A percentile compares a stretch with the other conserved stretches of the same genome.
These are phyloP conservation scores for Clitocybe nebularis DNA, from an alignment of 1,284 basidiomycete genomes.

Conservation along the genomic window DNA sequence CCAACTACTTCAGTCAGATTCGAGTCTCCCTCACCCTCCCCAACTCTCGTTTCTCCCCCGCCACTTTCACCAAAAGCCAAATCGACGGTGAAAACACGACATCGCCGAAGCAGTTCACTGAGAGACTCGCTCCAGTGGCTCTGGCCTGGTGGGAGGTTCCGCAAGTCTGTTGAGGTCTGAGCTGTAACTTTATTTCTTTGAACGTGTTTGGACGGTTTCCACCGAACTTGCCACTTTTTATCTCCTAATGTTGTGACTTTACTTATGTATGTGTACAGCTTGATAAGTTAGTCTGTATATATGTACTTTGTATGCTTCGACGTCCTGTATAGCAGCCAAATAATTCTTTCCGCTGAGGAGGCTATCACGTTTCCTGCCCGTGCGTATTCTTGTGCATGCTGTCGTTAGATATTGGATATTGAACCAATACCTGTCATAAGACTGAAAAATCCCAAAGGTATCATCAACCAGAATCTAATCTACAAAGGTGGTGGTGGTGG, in stretches of 20 bases:
- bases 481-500: too few relatives aligned
- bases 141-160: slow-evolving; percentile 17
- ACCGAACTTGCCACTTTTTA: too few relatives aligned
- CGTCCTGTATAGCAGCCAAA: too few relatives aligned
- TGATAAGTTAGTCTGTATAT: too few relatives aligned
- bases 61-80: slow-evolving; percentile 9
- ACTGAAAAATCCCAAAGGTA: neutral
- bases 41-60: slow-evolving; percentile 14
- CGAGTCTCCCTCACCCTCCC: slow-evolving; percentile 13
- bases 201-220: neutral
- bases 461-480: neutral
- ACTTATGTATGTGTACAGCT: too few relatives aligned
- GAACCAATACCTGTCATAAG: neutral
- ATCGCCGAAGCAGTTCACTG: slow-evolving; percentile 19
- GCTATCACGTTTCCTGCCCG: too few relatives aligned
- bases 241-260: too few relatives aligned
- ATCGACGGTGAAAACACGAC: slow-evolving; percentile 8
- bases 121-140: slow-evolving; percentile 24
- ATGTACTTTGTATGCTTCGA: too few relatives aligned
- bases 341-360: too few relatives aligned
- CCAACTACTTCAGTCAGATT: slow-evolving; percentile 1
- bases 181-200: neutral
- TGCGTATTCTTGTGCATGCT: slow-evolving; percentile 2
- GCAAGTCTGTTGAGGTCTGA: slow-evolving; percentile 21
- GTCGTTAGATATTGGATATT: neutral